Percentiles rank a stretch among this genome's conserved stretches.
Evolutionary conservation across 176 grass and related monocot species (phyloP).

Genomic region (Elaeis guineensis): DNA sequence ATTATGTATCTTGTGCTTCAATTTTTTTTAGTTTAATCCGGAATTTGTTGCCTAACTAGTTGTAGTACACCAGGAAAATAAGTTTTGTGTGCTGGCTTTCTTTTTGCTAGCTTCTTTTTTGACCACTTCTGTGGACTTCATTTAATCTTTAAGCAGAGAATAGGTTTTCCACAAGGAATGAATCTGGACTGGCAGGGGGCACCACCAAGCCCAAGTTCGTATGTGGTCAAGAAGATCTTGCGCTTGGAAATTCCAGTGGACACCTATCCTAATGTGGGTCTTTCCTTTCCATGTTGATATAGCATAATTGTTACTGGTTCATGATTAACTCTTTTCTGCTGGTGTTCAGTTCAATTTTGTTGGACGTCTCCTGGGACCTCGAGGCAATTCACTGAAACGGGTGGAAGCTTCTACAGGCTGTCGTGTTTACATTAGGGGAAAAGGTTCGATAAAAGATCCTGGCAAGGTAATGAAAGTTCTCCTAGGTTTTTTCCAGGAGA

Average conservation of each 20-base stretch:
- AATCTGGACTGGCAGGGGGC: conserved; percentile 67
- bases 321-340: not conserved
- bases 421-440: conserved; percentile 97
- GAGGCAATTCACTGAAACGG: conserved; percentile 94
- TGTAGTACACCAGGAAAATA: too few relatives aligned
- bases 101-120: conserved; percentile 1
- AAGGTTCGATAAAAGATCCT: conserved; percentile 95
- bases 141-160: conserved; percentile 40
- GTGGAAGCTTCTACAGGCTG: conserved; percentile 90
- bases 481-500: too few relatives aligned
- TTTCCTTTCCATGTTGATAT: not conserved
- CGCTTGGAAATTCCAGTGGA: conserved; percentile 82
- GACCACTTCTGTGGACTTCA: conserved; percentile 2
- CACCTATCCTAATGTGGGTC: conserved; percentile 64
- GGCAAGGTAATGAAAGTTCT: conserved; percentile 45
- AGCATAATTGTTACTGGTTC: too few relatives aligned
- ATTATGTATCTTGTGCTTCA: too few relatives aligned
- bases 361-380: conserved; percentile 91
- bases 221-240: conserved; percentile 87
- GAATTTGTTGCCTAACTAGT: too few relatives aligned
- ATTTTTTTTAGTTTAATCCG: too few relatives aligned
- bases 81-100: conserved; percentile 14
- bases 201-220: conserved; percentile 58
- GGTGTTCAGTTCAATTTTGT: conserved; percentile 89
- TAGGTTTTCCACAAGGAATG: conserved; percentile 60